Base-by-base conservation (phyloP, 176 grass and related monocot species). In the Neostapfia colusana region DNA sequence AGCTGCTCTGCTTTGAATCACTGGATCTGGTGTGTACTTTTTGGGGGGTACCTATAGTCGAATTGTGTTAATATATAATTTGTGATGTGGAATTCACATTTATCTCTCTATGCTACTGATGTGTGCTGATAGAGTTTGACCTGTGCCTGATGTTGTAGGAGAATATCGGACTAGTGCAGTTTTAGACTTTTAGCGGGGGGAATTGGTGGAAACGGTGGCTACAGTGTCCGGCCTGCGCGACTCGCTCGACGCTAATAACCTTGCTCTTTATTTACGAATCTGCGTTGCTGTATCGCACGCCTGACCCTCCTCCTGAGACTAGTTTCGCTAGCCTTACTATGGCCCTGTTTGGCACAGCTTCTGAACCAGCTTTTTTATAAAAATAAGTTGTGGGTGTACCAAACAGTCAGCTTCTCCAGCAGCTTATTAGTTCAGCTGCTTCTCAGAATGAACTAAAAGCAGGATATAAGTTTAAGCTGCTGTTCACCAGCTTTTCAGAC, bases 321-420 rank as follows among this genome's bases (percentile, higher is more conserved):
- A 61, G 28, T 80, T 74, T 58, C 66, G 59, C 35, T 65, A 70
- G 82, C 58, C 31, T 53, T 31, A 31, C 31, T 21, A n/a, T n/a
- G n/a, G n/a, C n/a, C n/a, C n/a, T n/a, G n/a, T n/a, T n/a, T n/a
- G n/a, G n/a, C n/a, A n/a, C n/a, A n/a, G n/a, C n/a, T n/a, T n/a
- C n/a, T n/a, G n/a, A n/a, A n/a, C n/a, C n/a, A n/a, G n/a, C n/a
- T n/a, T n/a, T n/a, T n/a, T n/a, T n/a, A n/a, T n/a, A n/a, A n/a
- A n/a, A n/a, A n/a, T n/a, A n/a, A n/a, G n/a, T n/a, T n/a, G n/a
- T n/a, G n/a, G n/a, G n/a, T n/a, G n/a, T n/a, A n/a, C n/a, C n/a
- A n/a, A n/a, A n/a, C n/a, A n/a, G n/a, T n/a, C n/a, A n/a, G n/a
- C n/a, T n/a, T n/a, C n/a, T n/a, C n/a, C n/a, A n/a, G n/a, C n/a